Evolutionary conservation across 2,329 filamentous ascomycete genomes (phyloP).

Genomic region (Aspergillus fischeri): DNA sequence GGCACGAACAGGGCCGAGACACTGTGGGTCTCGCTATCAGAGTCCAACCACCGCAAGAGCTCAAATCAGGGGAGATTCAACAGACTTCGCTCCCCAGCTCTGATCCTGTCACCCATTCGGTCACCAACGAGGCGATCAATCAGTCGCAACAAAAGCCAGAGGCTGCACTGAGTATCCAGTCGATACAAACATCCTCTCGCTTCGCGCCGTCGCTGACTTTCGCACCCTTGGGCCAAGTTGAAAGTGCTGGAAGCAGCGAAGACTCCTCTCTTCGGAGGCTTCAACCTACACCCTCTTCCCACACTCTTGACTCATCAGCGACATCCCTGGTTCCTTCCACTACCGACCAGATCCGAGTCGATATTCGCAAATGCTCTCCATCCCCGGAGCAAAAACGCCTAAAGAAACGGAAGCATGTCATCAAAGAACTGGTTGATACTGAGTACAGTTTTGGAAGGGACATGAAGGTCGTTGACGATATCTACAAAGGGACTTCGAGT

Average conservation of each 20-base stretch:
- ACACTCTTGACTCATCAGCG: slow-evolving; percentile 32
- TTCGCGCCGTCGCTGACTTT: slow-evolving; percentile 9
- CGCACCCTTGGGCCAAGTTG: slow-evolving; percentile 18
- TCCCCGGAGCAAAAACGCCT: slow-evolving; percentile 53
- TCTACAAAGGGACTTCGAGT: slow-evolving; percentile 90
- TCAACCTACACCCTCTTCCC: slow-evolving; percentile 26
- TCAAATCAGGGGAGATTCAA: slow-evolving; percentile 17
- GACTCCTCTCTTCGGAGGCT: slow-evolving; percentile 33
- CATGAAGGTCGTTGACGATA: slow-evolving; percentile 96
- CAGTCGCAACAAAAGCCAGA: slow-evolving; percentile 2
- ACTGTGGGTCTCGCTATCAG: slow-evolving; percentile 45
- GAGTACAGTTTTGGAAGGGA: slow-evolving; percentile 88
- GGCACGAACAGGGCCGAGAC: slow-evolving; percentile 26
- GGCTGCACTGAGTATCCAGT: neutral
- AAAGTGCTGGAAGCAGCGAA: slow-evolving; percentile 33
- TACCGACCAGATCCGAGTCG: slow-evolving; percentile 19
- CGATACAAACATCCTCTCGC: slow-evolving; percentile 14
- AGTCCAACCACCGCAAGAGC: slow-evolving; percentile 28
- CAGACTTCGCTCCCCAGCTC: slow-evolving; percentile 36
- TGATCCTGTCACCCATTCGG: slow-evolving; percentile 9
- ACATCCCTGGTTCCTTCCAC: slow-evolving; percentile 35
- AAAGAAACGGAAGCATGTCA: slow-evolving; percentile 73
- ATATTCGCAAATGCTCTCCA: slow-evolving; percentile 24
- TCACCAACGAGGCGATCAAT: slow-evolving; percentile 10
- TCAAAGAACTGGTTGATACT: slow-evolving; percentile 90